Percentiles rank a stretch among this genome's conserved stretches.
phyloP scores from a whole-genome alignment of 306 rosid species.

The Abrus precatorius region DNA sequence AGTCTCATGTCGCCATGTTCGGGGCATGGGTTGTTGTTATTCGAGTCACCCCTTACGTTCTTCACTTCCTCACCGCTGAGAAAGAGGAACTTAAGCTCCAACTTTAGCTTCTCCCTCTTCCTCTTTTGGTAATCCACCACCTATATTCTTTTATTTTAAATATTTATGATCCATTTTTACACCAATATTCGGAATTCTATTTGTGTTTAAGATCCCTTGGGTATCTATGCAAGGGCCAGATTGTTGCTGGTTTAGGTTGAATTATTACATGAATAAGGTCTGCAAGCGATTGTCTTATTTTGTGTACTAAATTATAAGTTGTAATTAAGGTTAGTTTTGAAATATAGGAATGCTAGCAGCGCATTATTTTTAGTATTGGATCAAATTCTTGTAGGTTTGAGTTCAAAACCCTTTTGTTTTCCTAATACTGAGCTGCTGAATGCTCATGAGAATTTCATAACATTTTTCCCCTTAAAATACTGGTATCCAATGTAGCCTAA shows the following conservation, averaged over 20 bases:
- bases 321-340: not conserved
- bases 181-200: too few species aligned
- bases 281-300: not conserved
- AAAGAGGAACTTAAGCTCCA: conserved; percentile 86
- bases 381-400: too few species aligned
- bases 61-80: conserved; percentile 74
- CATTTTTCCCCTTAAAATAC: not conserved
- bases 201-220: too few species aligned
- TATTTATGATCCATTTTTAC: too few species aligned
- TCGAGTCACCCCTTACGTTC: conserved; percentile 84
- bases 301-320: not conserved
- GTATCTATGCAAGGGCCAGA: too few species aligned
- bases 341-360: not conserved
- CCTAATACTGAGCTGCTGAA: not conserved
- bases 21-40: conserved; percentile 87
- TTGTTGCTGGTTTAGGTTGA: not conserved
- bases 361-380: too few species aligned
- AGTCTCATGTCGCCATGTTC: conserved; percentile 79
- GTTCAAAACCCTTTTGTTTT: not conserved
- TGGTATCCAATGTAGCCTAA: not conserved
- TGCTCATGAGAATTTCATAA: not conserved
- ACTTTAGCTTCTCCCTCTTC: conserved; percentile 50
- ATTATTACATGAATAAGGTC: not conserved
- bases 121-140: conserved; percentile 42
- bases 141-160: not conserved